Evolutionary conservation across 2,329 filamentous ascomycete species (phyloP), one percentile per base, ranked within the genome.

Genomic region (Coniochaeta sp.): DNA sequence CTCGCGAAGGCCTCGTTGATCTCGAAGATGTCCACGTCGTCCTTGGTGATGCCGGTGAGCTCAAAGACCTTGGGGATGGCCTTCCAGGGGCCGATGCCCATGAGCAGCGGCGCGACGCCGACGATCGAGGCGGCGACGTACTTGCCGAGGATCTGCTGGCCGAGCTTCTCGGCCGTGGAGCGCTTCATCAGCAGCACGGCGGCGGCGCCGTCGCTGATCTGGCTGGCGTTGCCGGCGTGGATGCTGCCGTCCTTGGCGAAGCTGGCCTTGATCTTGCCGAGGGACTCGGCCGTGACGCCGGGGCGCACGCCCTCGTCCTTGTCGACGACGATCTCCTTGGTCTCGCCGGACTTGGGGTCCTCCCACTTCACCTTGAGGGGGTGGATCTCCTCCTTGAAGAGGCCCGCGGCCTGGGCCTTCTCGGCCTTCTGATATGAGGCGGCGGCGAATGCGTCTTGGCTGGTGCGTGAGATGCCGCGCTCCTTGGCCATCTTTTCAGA

Each of bases 1-100:
- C 86, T 90, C 34, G 95, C 95, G 74, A 99, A 99, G 1, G 95
- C 95, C 84, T 99, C 95, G 81, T 99, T 99, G 83, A 99, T 97
- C 84, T 99, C 95, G 71, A 85, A 98, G 71, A 98, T 93, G 73
- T 98, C 95, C 32, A 99, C 91, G 67, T 98, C 93, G 60, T 96
- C 89, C 75, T 88, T 91, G 72, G 80, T 81, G 68, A 99, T 86
- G 62, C 93, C 92, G 0, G 93, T 90, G 74, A 95, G 93, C 72
- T 90, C 84, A 60, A 97, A 87, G 4, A 91, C 93, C 72, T 93
- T 89, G 65, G 95, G 95, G 70, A 99, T 98, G 60, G 95, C 93
- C 76, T 93, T 93, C 86, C 91, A 96, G 57, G 95, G 95, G 1
- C 95, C 95, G 66, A 96, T 82, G 64, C 95, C 95, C 95, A 99